Evolutionary conservation across 2,329 filamentous ascomycete species (phyloP), one percentile per base, ranked within the genome.

Genomic region (Chalaropsis ovoidea): DNA sequence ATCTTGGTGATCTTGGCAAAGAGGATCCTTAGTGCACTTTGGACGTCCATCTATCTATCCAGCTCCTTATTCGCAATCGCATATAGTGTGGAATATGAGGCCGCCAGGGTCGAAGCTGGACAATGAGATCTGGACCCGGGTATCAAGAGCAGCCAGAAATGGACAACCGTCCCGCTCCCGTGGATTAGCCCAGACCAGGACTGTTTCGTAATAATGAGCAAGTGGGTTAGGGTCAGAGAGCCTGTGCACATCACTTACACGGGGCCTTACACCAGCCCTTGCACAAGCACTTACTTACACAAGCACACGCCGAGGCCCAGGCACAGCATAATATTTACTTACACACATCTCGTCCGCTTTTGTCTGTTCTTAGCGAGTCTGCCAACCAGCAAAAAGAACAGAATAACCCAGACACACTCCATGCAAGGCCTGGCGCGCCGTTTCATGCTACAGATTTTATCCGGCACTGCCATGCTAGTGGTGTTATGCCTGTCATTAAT

Each of bases 1-100:
- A 58, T 39, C 31, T 58, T 35, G 27, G 52, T 39, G 52, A 58
- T 58, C 52, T 58, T 58, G 52, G 52, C 52, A 35, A 58, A 22
- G 15, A 58, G 52, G 52, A 58, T 58, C 8, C 35, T 1, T 39
- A 39, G 35, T 10, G 35, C 35, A 39, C 35, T 39, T 39, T 39
- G 8, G 8, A 39, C 5, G 35, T 39, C 8, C 35, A 39, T 39
- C 5, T 6, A 39, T 39, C 8, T 31, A 6, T 31, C 3, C 31
- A 31, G 31, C 31, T 52, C 15, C 47, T 52, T 15, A 10, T 24
- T 3, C 3, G 47, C 13, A 52, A 52, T 24, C 47, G 13, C 47
- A 24, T 3, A 13, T 24, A 35, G 24, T 7, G 13, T 10, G 5
- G 17, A 58, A 31, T 35, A 35, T 58, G 52, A 58, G 52, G 52